These are phyloP conservation scores for Lentinula novae-zelandiae DNA, from an alignment of 1,284 basidiomycete genomes.

Conservation along the genomic window DNA sequence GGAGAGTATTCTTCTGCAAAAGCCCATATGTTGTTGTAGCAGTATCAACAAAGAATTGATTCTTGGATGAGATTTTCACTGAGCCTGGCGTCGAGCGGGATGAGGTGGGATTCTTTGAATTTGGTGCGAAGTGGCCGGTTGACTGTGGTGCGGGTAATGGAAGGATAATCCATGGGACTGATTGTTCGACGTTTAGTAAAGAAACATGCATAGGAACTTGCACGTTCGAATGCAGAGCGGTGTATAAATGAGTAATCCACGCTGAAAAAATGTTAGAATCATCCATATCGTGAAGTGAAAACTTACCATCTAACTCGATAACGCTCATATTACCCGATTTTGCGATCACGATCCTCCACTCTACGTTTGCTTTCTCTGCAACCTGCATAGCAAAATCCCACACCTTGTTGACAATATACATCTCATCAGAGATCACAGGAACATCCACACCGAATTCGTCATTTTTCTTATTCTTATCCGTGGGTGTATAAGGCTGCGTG, in stretches of 20 bases:
- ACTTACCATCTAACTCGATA: constrained; percentile 65
- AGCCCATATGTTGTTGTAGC: constrained; percentile 51
- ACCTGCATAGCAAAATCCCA: constrained; percentile 66
- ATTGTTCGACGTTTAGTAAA: constrained; percentile 52
- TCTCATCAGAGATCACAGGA: constrained; percentile 14
- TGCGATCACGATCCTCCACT: constrained; percentile 75
- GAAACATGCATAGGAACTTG: constrained; percentile 49
- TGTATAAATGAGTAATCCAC: constrained; percentile 55
- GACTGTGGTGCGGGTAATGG: constrained; percentile 23
- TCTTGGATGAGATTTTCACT: constrained; percentile 20
- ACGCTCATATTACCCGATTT: constrained; percentile 58
- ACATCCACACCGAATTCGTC: constrained; percentile 14
- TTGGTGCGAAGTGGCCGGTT: not conserved
- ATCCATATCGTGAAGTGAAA: constrained; percentile 3
- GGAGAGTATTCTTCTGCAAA: constrained; percentile 35
- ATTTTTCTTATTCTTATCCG: constrained; percentile 20
- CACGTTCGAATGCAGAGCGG: constrained; percentile 30
- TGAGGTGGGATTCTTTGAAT: constrained; percentile 2
- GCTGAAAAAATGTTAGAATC: constrained; percentile 36
- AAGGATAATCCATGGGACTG: constrained; percentile 49
- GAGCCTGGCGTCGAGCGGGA: constrained; percentile 8
- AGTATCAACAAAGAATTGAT: constrained; percentile 39
- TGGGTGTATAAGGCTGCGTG: constrained; percentile 37
- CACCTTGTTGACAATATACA: constrained; percentile 47
- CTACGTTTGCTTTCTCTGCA: constrained; percentile 60